Base-by-base conservation (phyloP, 176 grass and related monocot genomes). In the Ensete ventricosum region DNA sequence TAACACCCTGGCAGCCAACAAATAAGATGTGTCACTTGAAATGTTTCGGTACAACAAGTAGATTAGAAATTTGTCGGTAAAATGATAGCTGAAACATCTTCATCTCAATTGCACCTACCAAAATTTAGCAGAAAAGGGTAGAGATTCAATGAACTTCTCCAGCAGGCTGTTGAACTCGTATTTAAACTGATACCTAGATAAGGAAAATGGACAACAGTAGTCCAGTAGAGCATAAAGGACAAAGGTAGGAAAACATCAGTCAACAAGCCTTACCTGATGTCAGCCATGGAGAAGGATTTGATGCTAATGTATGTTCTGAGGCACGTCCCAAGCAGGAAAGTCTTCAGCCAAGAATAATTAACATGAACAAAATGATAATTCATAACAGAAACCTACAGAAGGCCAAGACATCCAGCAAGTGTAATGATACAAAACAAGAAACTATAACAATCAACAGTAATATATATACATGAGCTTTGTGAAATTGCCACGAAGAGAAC, bases 121-220 rank as follows among this genome's bases (percentile, higher is more conserved):
- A 91, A 98, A 93, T 87, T 73, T 90, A 76, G 84, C 50, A 59
- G 85, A 82, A 81, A 78, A 68, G 55, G 89, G 83, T 72, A 98
- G 60, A 83, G 90, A 91, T 21, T 89, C 79, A 66, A 93, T 53
- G 80, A 85, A 93, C 53, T 85, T 93, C 10, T 75, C 78, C 69
- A 91, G 62, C 13, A 80, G 62, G 68, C 88, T 80, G 69, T 60
- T 87, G 34, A 52, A 77, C 58, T 87, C 60, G 52, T 57, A 53
- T 63, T 83, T 85, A 64, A 83, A 70, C 78, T 83, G 52, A 69
- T 1, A 82, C 81, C 90, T 98, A 74, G 77, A 80, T 23, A 29
- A 87, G 72, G 14, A 84, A 88, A 57, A 25, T 52, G 7, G 66
- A 84, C 12, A 81, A 57, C 51, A 51, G 73, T 73, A 71, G 52